Evolutionary conservation across 176 grass and related monocot species (phyloP), one percentile per base, ranked within the genome.

Genomic region (Echinochloa phyllopogon): DNA sequence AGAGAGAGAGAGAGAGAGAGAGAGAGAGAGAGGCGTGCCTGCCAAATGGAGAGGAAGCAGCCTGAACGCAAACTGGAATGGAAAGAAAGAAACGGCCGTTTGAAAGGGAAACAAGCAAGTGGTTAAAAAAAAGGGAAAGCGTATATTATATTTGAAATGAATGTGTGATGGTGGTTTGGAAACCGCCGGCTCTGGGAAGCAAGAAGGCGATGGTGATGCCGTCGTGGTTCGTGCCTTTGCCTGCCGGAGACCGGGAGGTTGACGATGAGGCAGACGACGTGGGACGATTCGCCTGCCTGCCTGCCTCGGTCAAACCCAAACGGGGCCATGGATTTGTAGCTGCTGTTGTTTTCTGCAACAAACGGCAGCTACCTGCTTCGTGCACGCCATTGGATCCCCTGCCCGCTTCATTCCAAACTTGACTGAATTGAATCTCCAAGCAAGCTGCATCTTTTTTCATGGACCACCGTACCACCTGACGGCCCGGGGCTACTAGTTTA

Each of bases 161-260:
- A 10, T 23, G 1, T 25, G 17, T 14, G 61, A 16, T 59, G 83
- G 83, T 77, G 20, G 74, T 38, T 50, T 36, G 67, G 84, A 80
- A 80, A 80, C 68, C 56, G 67, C 68, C 44, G 67, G 60, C 10
- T 21, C 36, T 59, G 23, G 10, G 57, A 60, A 60, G 57, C 57
- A 60, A 60, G 57, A 60, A 60, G 29, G 29, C 29, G 29, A 33
- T 33, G 50, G 7, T 20, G 17, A 72, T 57, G 51, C 12, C 43
- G 10, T 80, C 42, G 75, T 70, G 84, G 77, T 18, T 40, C 37
- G 47, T 39, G 56, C 57, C 57, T 16, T 15, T 5, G 5, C 4
- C 15, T 17, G 50, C 15, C 50, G 0, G 0, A 0, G 50, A 3
- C 50, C 51, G 20, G 20, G 59, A 29, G 23, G 59, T 64, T 64